Percentiles rank a stretch among this genome's conserved stretches.
These are phyloP conservation scores for Cymbopogon flexuosus DNA, from an alignment of 202 grass and related monocot genomes.

Conservation along the genomic window DNA sequence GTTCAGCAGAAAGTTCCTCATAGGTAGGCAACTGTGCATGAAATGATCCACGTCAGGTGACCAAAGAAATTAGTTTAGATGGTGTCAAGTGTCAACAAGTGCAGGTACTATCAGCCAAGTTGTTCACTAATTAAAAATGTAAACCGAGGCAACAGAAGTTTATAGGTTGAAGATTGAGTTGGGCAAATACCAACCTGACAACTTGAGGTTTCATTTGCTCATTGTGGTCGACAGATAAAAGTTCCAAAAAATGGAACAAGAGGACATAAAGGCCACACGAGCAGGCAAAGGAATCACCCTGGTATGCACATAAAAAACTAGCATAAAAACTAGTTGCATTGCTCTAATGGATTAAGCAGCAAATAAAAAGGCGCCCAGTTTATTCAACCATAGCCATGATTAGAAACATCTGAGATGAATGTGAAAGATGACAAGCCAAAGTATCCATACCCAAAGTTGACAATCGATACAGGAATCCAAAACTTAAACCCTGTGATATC, in stretches of 20 bases:
- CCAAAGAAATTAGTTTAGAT: neutral
- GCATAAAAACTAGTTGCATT: constrained; percentile 14
- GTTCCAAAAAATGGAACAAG: constrained; percentile 88
- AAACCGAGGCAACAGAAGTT: neutral
- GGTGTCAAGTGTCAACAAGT: neutral
- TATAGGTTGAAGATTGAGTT: neutral
- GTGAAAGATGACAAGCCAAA: constrained; percentile 22
- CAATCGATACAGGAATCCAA: constrained; percentile 79
- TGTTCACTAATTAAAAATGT: neutral
- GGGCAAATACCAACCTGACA: constrained; percentile 32
- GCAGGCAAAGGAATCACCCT: constrained; percentile 74
- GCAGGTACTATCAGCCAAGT: neutral
- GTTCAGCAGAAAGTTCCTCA: neutral
- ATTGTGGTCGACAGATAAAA: constrained; percentile 70
- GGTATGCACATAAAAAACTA: constrained; percentile 21
- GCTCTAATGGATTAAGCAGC: neutral
- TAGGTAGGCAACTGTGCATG: neutral
- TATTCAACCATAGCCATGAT: neutral
- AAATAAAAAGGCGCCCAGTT: neutral
- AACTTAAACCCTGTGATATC: constrained; percentile 78
- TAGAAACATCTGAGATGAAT: constrained; percentile 13
- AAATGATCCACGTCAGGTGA: neutral
- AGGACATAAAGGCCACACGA: constrained; percentile 84
- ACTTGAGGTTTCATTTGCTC: constrained; percentile 52
- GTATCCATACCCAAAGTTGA: constrained; percentile 77